Evolutionary conservation across 2,329 filamentous ascomycete genomes (phyloP).

Genomic region (Epichloe elymi): DNA sequence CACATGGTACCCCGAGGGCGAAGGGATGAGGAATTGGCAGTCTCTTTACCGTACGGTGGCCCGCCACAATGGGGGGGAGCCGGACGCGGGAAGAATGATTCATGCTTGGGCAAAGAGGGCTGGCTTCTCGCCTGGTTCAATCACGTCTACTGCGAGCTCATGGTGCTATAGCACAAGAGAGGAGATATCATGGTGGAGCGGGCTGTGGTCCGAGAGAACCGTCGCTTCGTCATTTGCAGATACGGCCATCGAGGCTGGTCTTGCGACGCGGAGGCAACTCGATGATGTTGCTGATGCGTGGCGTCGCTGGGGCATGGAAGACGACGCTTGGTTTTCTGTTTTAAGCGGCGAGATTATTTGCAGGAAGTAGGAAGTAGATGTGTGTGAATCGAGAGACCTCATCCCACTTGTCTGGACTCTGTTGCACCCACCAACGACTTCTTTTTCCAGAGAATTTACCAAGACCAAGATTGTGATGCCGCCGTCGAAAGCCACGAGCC

Average conservation of each 20-base stretch:
- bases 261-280: slow-evolving; percentile 4
- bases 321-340: slow-evolving; percentile 7
- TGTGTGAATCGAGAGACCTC: too few relatives aligned
- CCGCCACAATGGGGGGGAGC: slow-evolving; percentile 10
- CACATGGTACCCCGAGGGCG: slow-evolving; percentile 12
- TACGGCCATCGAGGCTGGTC: not conserved
- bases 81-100: slow-evolving; percentile 11
- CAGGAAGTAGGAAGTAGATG: not conserved
- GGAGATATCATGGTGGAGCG: slow-evolving; percentile 12
- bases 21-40: slow-evolving; percentile 10
- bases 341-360: slow-evolving; percentile 4
- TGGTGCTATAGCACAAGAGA: slow-evolving; percentile 12
- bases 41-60: slow-evolving; percentile 9
- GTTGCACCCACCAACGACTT: too few relatives aligned
- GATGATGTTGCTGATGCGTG: slow-evolving; percentile 2
- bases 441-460: too few relatives aligned
- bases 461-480: too few relatives aligned
- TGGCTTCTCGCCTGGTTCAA: slow-evolving; percentile 7
- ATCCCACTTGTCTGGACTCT: too few relatives aligned
- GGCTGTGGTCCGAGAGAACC: slow-evolving; percentile 10
- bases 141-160: slow-evolving; percentile 9
- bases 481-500: too few relatives aligned
- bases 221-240: slow-evolving; percentile 6
- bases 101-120: slow-evolving; percentile 12
- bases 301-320: slow-evolving; percentile 6